A percentile compares a stretch with the other conserved stretches of the same genome.
Evolutionary conservation across 805 yeast genomes (phyloP).

Genomic region (Metschnikowia santaceciliae): DNA sequence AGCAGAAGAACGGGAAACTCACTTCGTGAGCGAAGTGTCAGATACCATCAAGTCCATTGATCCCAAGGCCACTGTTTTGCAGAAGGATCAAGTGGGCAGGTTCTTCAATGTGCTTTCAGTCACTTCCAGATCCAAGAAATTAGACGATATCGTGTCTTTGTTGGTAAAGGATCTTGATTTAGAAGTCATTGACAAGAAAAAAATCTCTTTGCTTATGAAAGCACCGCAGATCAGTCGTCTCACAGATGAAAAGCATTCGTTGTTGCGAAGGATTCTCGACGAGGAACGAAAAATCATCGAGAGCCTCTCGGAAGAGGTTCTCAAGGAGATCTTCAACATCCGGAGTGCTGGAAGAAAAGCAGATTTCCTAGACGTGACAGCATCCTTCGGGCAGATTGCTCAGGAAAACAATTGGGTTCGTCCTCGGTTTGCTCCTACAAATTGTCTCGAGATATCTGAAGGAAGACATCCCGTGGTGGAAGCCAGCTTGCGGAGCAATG

Average conservation of each 20-base stretch:
- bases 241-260: conserved; percentile 48
- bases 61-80: conserved; percentile 25
- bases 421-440: conserved; percentile 56
- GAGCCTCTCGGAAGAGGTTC: conserved; percentile 43
- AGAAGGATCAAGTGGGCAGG: conserved; percentile 28
- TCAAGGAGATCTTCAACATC: conserved; percentile 42
- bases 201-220: conserved; percentile 44
- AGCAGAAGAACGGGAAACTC: conserved; percentile 24
- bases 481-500: conserved; percentile 25
- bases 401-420: conserved; percentile 61
- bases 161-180: conserved; percentile 3
- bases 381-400: conserved; percentile 71
- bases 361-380: conserved; percentile 68
- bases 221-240: conserved; percentile 47
- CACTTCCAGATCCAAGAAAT: conserved; percentile 34
- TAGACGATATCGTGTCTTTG: conserved; percentile 15
- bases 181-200: conserved; percentile 30
- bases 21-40: conserved; percentile 20
- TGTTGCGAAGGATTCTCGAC: conserved; percentile 43
- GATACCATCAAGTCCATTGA: conserved; percentile 23
- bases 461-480: conserved; percentile 92
- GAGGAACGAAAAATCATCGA: conserved; percentile 56
- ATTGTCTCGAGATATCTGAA: conserved; percentile 34
- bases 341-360: conserved; percentile 47
- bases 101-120: conserved; percentile 46